Conservation (phyloP, 1,139 yeast species). For the Entelexis sorbosivorans region DNA sequence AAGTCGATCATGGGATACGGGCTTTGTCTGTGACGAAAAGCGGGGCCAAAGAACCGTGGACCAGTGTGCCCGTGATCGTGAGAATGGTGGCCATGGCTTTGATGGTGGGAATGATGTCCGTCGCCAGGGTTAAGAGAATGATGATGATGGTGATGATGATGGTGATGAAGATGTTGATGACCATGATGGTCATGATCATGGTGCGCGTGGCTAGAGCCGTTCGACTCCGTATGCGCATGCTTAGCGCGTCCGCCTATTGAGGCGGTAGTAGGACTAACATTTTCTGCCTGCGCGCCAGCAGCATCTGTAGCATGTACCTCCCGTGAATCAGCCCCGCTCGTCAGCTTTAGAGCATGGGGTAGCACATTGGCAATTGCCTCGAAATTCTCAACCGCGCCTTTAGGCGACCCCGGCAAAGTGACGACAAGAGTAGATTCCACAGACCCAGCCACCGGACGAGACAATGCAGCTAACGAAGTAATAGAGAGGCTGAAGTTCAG, state of each 20-base stretch:
- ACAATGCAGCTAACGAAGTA: constrained; percentile 39
- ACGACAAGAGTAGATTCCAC: constrained; percentile 30
- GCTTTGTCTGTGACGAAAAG: constrained; percentile 36
- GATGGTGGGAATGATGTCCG: constrained; percentile 19
- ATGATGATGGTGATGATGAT: not conserved
- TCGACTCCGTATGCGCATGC: not conserved
- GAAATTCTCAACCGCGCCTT: constrained; percentile 38
- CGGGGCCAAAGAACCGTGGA: constrained; percentile 29
- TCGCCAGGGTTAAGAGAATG: too few relatives aligned
- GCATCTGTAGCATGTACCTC: constrained; percentile 28
- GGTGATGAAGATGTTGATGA: not conserved
- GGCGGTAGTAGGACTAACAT: not conserved
- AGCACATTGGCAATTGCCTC: constrained; percentile 32
- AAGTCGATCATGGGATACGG: constrained; percentile 41
- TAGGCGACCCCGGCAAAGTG: constrained; percentile 43
- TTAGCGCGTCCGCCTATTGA: not conserved
- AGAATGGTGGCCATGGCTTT: constrained; percentile 10
- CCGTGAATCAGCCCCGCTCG: constrained; percentile 31
- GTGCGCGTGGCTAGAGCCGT: not conserved
- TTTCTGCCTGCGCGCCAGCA: not conserved
- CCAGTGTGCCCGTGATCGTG: constrained; percentile 23
- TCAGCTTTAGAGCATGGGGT: constrained; percentile 37
- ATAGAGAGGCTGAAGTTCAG: constrained; percentile 32
- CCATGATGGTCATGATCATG: too few relatives aligned
- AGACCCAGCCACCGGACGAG: constrained; percentile 42